Conservation (phyloP, 83 land plant species). For the Thuja plicata region DNA sequence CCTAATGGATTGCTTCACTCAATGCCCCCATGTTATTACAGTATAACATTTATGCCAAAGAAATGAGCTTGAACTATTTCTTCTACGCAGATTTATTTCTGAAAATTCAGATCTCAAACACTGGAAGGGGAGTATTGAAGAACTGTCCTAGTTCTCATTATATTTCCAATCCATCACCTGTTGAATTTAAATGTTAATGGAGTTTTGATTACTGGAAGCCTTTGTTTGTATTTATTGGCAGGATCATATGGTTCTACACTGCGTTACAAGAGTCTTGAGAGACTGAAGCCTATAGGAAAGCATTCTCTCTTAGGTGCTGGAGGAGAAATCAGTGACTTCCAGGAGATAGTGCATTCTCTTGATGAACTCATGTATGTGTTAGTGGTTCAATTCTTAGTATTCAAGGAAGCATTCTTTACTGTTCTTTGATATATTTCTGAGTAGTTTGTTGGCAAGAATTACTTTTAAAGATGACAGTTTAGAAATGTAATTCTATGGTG, state of each 20-base stretch:
- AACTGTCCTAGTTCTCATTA: background rate
- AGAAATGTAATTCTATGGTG: background rate
- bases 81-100: background rate
- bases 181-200: background rate
- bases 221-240: slow-evolving; percentile 21
- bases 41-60: background rate
- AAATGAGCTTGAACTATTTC: background rate
- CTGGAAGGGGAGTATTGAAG: background rate
- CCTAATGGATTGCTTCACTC: background rate
- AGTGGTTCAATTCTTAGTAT: background rate
- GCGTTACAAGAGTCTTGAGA: slow-evolving; percentile 88
- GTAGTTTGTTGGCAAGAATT: background rate
- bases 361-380: slow-evolving; percentile 75
- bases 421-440: background rate
- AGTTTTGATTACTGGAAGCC: background rate
- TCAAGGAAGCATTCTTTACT: background rate
- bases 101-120: background rate
- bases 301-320: slow-evolving; percentile 87
- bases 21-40: background rate
- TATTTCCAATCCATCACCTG: background rate
- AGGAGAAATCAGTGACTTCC: slow-evolving; percentile 98
- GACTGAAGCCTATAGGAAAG: slow-evolving; percentile 80
- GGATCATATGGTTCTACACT: slow-evolving; percentile 96
- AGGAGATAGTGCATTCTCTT: slow-evolving; percentile 67
- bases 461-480: background rate